Evolutionary conservation across 163 green algal genomes (phyloP).

Genomic region (Prototheca stagnorum): DNA sequence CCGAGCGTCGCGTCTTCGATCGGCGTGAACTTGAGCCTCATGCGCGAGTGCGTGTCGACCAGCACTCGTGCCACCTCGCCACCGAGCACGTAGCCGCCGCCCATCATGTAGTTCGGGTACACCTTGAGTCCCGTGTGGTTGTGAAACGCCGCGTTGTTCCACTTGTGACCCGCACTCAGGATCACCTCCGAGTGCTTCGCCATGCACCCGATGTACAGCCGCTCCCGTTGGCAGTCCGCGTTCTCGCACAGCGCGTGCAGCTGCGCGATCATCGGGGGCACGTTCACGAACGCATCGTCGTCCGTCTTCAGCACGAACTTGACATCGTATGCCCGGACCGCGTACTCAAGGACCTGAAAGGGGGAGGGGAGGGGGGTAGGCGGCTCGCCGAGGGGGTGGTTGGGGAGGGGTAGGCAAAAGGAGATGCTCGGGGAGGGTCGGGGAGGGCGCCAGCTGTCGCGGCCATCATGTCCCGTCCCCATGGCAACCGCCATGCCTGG

Average conservation of each 20-base stretch:
- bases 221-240: slow-evolving; percentile 17
- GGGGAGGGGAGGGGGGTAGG: neutral
- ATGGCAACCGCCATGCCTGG: too few species aligned
- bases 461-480: too few species aligned
- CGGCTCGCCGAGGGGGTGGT: too few species aligned
- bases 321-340: slow-evolving; percentile 23
- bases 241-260: slow-evolving; percentile 22
- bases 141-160: slow-evolving; percentile 34
- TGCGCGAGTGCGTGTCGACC: slow-evolving; percentile 19
- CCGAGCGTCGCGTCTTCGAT: slow-evolving; percentile 38
- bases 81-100: slow-evolving; percentile 30
- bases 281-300: slow-evolving; percentile 36
- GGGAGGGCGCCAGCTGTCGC: too few species aligned
- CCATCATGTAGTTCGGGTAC: slow-evolving; percentile 41
- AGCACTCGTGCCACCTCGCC: slow-evolving; percentile 27
- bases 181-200: slow-evolving; percentile 24
- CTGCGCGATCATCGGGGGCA: slow-evolving; percentile 19
- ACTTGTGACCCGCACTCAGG: slow-evolving; percentile 33
- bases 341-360: slow-evolving; percentile 26
- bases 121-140: slow-evolving; percentile 35
- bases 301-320: slow-evolving; percentile 37
- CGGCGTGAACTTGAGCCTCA: slow-evolving; percentile 33
- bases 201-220: slow-evolving; percentile 35
- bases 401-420: neutral
- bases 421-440: too few species aligned